These are phyloP conservation scores for Dryas integrifolia DNA, from an alignment of 331 rosid genomes.

Conservation along the genomic window DNA sequence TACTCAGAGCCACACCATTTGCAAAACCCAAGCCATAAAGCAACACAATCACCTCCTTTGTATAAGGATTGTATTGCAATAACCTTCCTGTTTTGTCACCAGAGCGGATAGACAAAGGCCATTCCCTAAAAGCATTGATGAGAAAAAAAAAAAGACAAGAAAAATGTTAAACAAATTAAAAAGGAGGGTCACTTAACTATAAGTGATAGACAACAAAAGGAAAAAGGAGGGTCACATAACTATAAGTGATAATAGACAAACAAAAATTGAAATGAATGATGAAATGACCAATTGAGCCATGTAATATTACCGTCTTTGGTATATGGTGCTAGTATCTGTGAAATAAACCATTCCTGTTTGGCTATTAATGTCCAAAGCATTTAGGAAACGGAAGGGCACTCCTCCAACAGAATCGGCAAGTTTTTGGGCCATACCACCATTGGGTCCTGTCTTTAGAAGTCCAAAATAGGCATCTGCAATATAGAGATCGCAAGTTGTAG, in stretches of 20 bases:
- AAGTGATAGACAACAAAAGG: too few relatives aligned
- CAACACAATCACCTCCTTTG: slow-evolving; percentile 38
- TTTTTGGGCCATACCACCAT: slow-evolving; percentile 43
- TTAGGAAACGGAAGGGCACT: slow-evolving; percentile 40
- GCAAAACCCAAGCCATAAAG: slow-evolving; percentile 47
- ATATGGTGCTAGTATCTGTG: slow-evolving; percentile 50
- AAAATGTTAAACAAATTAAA: not conserved
- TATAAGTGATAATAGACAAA: too few relatives aligned
- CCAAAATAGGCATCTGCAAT: slow-evolving; percentile 63
- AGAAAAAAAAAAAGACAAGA: too few relatives aligned
- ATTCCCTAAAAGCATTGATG: slow-evolving; percentile 20
- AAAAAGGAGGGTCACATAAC: too few relatives aligned
- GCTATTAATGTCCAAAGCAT: slow-evolving; percentile 50
- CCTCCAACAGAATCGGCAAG: slow-evolving; percentile 41
- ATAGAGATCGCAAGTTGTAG: slow-evolving; percentile 39
- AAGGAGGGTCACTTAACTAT: too few relatives aligned
- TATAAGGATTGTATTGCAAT: slow-evolving; percentile 41
- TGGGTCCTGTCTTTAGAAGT: slow-evolving; percentile 32
- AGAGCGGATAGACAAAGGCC: slow-evolving; percentile 24
- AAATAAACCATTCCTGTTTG: slow-evolving; percentile 46
- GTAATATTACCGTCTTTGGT: slow-evolving; percentile 50
- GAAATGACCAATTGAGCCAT: not conserved
- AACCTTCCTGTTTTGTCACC: slow-evolving; percentile 59
- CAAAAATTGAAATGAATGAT: too few relatives aligned
- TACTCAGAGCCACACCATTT: slow-evolving; percentile 61